phyloP scores from a whole-genome alignment of 177 flowering plant genomes.

The Vitis hybrid region DNA sequence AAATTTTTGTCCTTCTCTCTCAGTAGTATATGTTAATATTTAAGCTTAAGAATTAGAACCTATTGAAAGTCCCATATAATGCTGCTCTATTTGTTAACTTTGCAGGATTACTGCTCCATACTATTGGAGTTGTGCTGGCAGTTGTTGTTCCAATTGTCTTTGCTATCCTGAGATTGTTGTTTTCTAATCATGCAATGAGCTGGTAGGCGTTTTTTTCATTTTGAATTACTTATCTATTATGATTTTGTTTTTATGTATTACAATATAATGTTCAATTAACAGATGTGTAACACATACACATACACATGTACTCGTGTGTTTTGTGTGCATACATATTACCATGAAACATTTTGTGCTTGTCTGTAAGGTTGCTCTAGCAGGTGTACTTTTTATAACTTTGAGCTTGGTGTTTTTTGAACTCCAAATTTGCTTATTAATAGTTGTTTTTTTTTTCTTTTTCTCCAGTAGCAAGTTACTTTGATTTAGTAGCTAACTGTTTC shows the following conservation, averaged over 20 bases:
- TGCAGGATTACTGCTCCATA: conserved; percentile 76
- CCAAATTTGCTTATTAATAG: not conserved
- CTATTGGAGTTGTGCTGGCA: conserved; percentile 59
- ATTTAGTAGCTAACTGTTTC: not conserved
- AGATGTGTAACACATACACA: too few relatives aligned
- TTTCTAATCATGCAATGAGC: conserved; percentile 74
- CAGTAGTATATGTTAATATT: not conserved
- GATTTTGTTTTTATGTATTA: not conserved
- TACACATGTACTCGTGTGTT: too few relatives aligned
- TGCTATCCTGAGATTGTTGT: conserved; percentile 65
- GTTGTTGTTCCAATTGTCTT: conserved; percentile 61
- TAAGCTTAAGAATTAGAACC: not conserved
- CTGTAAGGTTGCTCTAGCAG: not conserved
- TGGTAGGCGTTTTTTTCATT: conserved; percentile 51
- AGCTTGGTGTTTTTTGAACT: not conserved
- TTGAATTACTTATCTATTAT: not conserved
- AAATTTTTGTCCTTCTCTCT: not conserved
- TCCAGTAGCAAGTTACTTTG: not conserved
- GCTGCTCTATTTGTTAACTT: conserved; percentile 11
- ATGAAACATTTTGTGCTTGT: too few relatives aligned
- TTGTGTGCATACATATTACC: too few relatives aligned
- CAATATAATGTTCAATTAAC: too few relatives aligned
- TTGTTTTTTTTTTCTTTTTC: too few relatives aligned
- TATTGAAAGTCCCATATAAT: not conserved
- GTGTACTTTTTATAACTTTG: not conserved